phyloP scores from a whole-genome alignment of 2,329 filamentous ascomycete species.

The Rutstroemia sp. region DNA sequence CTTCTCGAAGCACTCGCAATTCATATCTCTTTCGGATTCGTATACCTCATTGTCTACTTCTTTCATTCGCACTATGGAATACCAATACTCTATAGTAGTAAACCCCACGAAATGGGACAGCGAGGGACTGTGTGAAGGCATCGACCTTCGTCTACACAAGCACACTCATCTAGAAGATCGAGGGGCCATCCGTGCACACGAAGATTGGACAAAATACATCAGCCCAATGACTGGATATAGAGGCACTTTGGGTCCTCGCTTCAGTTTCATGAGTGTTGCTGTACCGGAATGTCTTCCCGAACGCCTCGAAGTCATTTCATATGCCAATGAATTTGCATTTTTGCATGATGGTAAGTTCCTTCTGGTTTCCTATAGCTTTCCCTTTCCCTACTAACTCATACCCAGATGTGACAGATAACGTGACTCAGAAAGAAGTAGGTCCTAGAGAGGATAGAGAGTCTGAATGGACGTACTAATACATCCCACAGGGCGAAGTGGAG shows the following conservation, averaged over 20 bases:
- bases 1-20: too few relatives aligned
- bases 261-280: background rate
- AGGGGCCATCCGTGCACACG: background rate
- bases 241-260: background rate
- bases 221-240: background rate
- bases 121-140: slow-evolving; percentile 2
- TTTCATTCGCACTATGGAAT: slow-evolving; percentile 3
- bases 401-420: too few relatives aligned
- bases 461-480: too few relatives aligned
- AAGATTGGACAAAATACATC: background rate
- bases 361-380: too few relatives aligned
- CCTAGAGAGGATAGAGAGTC: too few relatives aligned
- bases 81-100: slow-evolving; percentile 1
- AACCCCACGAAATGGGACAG: slow-evolving; percentile 4
- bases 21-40: too few relatives aligned
- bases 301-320: slow-evolving; percentile 5
- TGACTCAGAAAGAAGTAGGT: too few relatives aligned
- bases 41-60: too few relatives aligned
- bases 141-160: slow-evolving; percentile 2
- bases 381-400: too few relatives aligned
- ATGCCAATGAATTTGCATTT: slow-evolving; percentile 10
- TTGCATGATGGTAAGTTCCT: slow-evolving; percentile 1
- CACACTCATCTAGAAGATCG: background rate
- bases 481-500: too few relatives aligned
- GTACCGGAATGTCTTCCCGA: slow-evolving; percentile 8